Base-by-base conservation (phyloP, 345 rosid species). In the Raphanus raphanistrum region DNA sequence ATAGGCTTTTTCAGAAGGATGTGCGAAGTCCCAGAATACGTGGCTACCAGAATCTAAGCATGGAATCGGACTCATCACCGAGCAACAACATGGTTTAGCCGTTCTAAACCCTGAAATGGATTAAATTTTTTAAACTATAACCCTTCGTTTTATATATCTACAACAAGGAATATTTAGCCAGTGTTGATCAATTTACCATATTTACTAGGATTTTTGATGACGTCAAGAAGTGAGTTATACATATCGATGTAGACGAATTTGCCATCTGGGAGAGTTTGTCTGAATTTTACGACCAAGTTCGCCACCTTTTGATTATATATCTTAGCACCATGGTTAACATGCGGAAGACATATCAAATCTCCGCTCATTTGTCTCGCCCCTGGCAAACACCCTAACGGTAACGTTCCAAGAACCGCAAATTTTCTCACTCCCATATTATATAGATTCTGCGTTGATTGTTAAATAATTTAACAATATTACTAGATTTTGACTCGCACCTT, bases 301-400 rank as follows among this genome's bases (percentile, higher is more conserved):
- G 72, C 25, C 36, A 72, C 26, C 48, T 78, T 78, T 28, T 66
- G 7, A 64, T 78, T 78, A 35, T 52, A 78, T 29, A 78, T 1
- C 59, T 12, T 71, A 21, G 77, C 77, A 27, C 41, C 81, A 54
- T 13, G 3, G 62, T 72, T 78, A 6, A 63, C 68, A 4, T 29
- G 1, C 4, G 71, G 61, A 38, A 66, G 67, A 66, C 81, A 78
- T 27, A 55, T 17, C 26, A 41, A 13, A 43, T 38, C 12, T 11
- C 31, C 76, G 2, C 0, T 0, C 21, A 6, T 3, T 54, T 68
- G 65, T 73, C 60, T 74, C 1, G 73, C 68, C 6, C 78, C 78
- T 52, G 82, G 82, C 32, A 75, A 28, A 62, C 82, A 79, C 1
- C 82, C 82, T 63, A 79, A 0, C 3, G 82, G 82, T 7, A 74